These are phyloP conservation scores for Trametes elegans DNA, from an alignment of 768 basidiomycete genomes.

Conservation along the genomic window DNA sequence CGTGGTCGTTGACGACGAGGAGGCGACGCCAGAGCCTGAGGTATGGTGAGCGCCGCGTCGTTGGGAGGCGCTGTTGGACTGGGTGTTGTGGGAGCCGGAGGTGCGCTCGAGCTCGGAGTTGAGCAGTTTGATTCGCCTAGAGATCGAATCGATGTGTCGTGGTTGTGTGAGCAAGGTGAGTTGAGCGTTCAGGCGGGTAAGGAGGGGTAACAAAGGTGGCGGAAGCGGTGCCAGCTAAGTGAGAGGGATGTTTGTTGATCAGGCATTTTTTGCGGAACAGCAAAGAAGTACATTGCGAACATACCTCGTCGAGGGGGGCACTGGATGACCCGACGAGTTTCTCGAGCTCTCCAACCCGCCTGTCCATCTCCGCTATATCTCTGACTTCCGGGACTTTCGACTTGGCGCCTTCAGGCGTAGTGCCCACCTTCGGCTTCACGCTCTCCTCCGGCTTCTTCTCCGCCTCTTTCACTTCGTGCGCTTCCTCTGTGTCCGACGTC, in stretches of 20 bases:
- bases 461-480: background rate
- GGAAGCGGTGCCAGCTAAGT: slow-evolving; percentile 67
- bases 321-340: slow-evolving; percentile 79
- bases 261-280: background rate
- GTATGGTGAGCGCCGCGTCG: slow-evolving; percentile 21
- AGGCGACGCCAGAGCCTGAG: slow-evolving; percentile 1
- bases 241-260: background rate
- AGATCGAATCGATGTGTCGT: slow-evolving; percentile 92
- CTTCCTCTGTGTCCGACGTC: slow-evolving; percentile 22
- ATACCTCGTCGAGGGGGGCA: slow-evolving; percentile 78
- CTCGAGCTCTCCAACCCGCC: slow-evolving; percentile 81
- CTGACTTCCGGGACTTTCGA: slow-evolving; percentile 35
- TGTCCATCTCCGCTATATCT: slow-evolving; percentile 73
- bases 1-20: slow-evolving; percentile 4
- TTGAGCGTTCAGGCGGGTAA: slow-evolving; percentile 82
- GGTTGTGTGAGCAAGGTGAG: slow-evolving; percentile 90
- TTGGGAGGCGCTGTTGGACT: slow-evolving; percentile 44
- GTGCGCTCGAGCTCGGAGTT: slow-evolving; percentile 90
- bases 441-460: slow-evolving; percentile 23
- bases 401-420: slow-evolving; percentile 1
- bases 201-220: slow-evolving; percentile 76
- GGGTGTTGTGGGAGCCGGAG: slow-evolving; percentile 38
- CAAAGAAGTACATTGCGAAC: slow-evolving; percentile 18
- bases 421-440: slow-evolving; percentile 6
- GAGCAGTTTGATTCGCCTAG: slow-evolving; percentile 88